Evolutionary conservation across 2,329 filamentous ascomycete species (phyloP), one percentile per base, ranked within the genome.

Genomic region (Epichloe sibirici): DNA sequence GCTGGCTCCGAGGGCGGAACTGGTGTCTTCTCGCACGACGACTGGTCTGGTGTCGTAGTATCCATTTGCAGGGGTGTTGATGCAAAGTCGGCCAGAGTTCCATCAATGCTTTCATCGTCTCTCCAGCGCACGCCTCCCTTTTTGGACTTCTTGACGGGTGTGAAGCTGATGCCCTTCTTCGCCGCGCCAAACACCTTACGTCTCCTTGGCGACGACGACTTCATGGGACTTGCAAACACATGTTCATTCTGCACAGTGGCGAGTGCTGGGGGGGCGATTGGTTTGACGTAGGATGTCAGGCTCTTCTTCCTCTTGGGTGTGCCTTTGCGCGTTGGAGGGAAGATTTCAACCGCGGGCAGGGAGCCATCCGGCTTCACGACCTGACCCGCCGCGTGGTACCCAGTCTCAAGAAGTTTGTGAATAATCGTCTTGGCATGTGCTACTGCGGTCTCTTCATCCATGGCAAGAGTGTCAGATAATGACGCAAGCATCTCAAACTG

Each of bases 401-500:
- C 91, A 3, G 81, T 81, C 54, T 88, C 82, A 15, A 97, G 75
- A 53, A 98, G 78, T 54, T 86, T 85, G 54, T 81, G 78, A 49
- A 98, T 82, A 46, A 90, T 83, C 23, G 75, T 76, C 65, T 85
- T 89, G 28, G 90, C 93, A 52, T 87, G 83, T 15, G 84, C 74
- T 2, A 96, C 78, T 1, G 91, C 93, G 56, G 94, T 85, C 37
- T 85, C 81, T 65, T 95, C 88, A 53, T 78, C 85, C 83, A 97
- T 89, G 38, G 79, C 75, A 59, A 91, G 79, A 25, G 93, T 88
- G 58, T 88, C 86, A 51, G 85, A 82, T 51, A 98, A 79, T 0
- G 90, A 88, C 4, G 88, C 76, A 55, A 97, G 79, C 2, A 90
- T 91, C 62, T 96, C 90, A 60, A 98, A 95, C 62, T 97, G 91